phyloP scores from a whole-genome alignment of 2,329 filamentous ascomycete species.

The Fusarium albosuccineum region DNA sequence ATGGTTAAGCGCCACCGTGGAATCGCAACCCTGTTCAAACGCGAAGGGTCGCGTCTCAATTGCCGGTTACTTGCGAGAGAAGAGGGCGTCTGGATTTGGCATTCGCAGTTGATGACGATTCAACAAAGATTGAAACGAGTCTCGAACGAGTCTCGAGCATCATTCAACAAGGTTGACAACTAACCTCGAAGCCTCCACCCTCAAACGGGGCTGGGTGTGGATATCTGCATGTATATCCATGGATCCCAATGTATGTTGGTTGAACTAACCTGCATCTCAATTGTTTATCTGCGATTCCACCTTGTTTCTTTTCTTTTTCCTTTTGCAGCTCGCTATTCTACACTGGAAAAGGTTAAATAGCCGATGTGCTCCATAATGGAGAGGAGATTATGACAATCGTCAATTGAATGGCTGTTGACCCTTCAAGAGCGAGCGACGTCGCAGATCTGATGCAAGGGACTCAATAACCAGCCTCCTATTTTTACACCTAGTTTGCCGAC shows the following conservation, averaged over 20 bases:
- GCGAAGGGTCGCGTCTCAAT: neutral
- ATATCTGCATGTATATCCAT: neutral
- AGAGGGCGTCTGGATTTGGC: neutral
- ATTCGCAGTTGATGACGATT: neutral
- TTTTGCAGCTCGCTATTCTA: constrained; percentile 7
- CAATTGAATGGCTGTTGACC: neutral
- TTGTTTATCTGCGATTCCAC: constrained; percentile 7
- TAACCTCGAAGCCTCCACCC: neutral
- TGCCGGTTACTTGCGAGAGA: neutral
- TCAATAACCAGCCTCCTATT: constrained; percentile 10
- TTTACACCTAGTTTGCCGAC: too few species aligned
- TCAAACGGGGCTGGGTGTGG: constrained; percentile 1
- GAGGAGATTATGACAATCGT: constrained; percentile 2
- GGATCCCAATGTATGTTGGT: neutral
- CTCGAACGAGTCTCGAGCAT: too few species aligned
- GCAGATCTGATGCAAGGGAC: constrained; percentile 21
- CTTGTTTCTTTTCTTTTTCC: neutral
- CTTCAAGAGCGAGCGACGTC: neutral
- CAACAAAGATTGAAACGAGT: too few species aligned
- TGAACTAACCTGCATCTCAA: neutral
- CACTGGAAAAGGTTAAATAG: constrained; percentile 15
- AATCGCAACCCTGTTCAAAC: constrained; percentile 1
- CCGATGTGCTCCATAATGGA: constrained; percentile 4
- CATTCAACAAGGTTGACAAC: neutral
- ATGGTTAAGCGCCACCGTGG: constrained; percentile 5